Conservation (phyloP, 805 yeast genomes). For the Teunomyces tritomae region DNA sequence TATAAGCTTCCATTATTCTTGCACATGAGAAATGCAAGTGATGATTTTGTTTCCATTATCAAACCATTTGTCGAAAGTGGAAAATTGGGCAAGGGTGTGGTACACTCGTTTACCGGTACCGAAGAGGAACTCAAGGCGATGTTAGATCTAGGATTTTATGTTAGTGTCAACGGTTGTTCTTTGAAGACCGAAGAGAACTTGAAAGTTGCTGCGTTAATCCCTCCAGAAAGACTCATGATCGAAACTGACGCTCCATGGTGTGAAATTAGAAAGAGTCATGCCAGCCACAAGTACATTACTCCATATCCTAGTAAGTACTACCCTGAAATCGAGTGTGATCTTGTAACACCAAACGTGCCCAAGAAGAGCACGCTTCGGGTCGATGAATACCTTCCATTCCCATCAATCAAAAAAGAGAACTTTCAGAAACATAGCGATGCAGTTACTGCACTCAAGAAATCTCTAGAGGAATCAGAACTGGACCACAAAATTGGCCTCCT, state of each 20-base stretch:
- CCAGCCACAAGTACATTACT: slow-evolving; percentile 58
- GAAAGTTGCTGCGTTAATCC: slow-evolving; percentile 63
- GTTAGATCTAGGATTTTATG: slow-evolving; percentile 57
- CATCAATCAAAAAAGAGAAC: slow-evolving; percentile 64
- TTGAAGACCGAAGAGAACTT: slow-evolving; percentile 74
- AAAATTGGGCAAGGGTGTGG: slow-evolving; percentile 64
- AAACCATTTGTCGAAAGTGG: slow-evolving; percentile 57
- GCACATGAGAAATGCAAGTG: slow-evolving; percentile 85
- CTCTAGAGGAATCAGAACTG: slow-evolving; percentile 8
- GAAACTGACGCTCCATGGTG: slow-evolving; percentile 99
- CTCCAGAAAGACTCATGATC: slow-evolving; percentile 65
- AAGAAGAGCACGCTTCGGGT: slow-evolving; percentile 26
- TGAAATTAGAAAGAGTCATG: slow-evolving; percentile 82
- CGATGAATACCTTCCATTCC: slow-evolving; percentile 58
- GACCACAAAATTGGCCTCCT: slow-evolving; percentile 21
- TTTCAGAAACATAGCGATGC: slow-evolving; percentile 32
- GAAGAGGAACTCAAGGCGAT: slow-evolving; percentile 57
- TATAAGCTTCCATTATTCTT: slow-evolving; percentile 72
- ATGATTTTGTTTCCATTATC: slow-evolving; percentile 68
- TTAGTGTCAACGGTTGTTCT: slow-evolving; percentile 94
- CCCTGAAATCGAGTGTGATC: slow-evolving; percentile 31
- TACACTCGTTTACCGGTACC: slow-evolving; percentile 93
- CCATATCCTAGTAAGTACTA: slow-evolving; percentile 56
- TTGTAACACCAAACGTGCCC: slow-evolving; percentile 2
- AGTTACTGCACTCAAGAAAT: slow-evolving; percentile 11